Evolutionary conservation across 2,329 filamentous ascomycete species (phyloP).

Genomic region (Fusarium subglutinans): DNA sequence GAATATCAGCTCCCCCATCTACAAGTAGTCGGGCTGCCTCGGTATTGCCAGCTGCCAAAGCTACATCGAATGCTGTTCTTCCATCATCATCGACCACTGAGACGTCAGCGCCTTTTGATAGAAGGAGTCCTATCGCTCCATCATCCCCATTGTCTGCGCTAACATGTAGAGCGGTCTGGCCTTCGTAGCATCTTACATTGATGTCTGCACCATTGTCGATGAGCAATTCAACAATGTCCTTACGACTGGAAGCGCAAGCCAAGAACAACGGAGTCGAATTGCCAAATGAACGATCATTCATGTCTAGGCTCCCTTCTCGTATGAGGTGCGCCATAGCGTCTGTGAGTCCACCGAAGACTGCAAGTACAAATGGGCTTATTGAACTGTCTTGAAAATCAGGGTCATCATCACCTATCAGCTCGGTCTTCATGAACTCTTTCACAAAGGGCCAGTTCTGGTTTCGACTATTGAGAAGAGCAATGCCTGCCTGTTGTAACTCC

Average conservation of each 20-base stretch:
- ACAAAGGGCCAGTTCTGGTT: accelerated
- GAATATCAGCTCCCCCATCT: too few species aligned
- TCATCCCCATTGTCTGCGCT: too few species aligned
- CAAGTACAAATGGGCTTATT: neutral
- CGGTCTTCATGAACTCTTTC: accelerated
- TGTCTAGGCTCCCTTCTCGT: accelerated
- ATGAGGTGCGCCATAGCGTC: accelerated
- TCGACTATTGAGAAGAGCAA: accelerated
- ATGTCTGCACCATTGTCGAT: neutral
- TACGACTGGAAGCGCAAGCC: neutral
- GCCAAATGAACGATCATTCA: neutral
- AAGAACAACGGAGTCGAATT: accelerated
- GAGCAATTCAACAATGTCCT: neutral
- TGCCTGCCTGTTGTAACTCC: neutral
- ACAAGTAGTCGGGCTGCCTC: too few species aligned
- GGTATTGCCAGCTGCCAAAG: too few species aligned
- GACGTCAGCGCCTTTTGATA: too few species aligned
- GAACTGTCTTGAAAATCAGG: accelerated
- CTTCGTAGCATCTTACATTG: neutral
- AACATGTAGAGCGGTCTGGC: too few species aligned
- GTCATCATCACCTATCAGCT: accelerated
- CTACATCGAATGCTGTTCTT: too few species aligned
- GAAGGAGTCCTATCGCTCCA: too few species aligned
- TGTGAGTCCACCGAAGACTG: accelerated
- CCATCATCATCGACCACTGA: too few species aligned